A percentile compares a stretch with the other conserved stretches of the same genome.
These are phyloP conservation scores for Colletotrichum melonis DNA, from an alignment of 2,329 filamentous ascomycete species.

Conservation along the genomic window DNA sequence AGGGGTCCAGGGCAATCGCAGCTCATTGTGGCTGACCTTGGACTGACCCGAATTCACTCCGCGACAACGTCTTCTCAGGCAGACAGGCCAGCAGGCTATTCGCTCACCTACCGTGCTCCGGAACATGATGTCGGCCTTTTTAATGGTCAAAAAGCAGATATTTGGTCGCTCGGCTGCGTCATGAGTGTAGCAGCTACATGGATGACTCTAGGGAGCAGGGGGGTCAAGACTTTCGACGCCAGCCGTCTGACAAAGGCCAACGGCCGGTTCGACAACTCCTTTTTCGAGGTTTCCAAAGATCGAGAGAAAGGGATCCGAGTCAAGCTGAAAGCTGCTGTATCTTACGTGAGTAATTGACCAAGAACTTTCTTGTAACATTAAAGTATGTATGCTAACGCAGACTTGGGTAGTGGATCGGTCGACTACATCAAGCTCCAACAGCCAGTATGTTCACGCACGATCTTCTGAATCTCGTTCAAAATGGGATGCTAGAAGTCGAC, in stretches of 20 bases:
- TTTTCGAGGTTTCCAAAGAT: not conserved
- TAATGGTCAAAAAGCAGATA: conserved; percentile 7
- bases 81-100: not conserved
- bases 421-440: too few relatives aligned
- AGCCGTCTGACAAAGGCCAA: not conserved
- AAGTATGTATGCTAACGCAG: too few relatives aligned
- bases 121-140: not conserved
- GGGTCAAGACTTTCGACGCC: not conserved
- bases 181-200: conserved; percentile 17
- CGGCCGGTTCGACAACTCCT: conserved; percentile 12
- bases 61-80: too few relatives aligned
- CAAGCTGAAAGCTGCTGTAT: not conserved
- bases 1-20: too few relatives aligned
- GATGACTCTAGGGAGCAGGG: conserved; percentile 8
- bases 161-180: conserved; percentile 14
- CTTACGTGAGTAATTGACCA: conserved; percentile 4
- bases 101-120: conserved; percentile 17
- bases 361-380: too few relatives aligned
- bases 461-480: too few relatives aligned
- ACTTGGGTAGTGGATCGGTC: conserved; percentile 2
- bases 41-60: too few relatives aligned
- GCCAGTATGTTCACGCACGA: too few relatives aligned
- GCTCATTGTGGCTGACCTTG: too few relatives aligned
- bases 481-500: too few relatives aligned
- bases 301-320: not conserved